Conservation (phyloP, 805 yeast genomes). For the Lipomyces kockii region DNA sequence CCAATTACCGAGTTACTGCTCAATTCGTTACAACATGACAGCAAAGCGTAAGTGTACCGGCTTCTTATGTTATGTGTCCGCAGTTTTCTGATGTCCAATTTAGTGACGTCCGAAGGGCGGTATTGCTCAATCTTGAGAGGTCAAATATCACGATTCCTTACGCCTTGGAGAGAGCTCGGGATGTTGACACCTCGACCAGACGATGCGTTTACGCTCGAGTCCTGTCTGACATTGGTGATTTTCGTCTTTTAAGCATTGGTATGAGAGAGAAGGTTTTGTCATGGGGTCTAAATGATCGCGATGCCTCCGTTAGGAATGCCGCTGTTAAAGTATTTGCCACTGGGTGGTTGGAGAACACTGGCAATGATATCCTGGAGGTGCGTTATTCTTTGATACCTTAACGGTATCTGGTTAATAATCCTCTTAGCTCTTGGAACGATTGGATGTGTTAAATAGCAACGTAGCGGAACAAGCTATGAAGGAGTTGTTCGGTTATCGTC, state of each 20-base stretch:
- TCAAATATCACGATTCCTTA: conserved; percentile 57
- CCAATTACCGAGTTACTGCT: conserved; percentile 55
- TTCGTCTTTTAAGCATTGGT: conserved; percentile 57
- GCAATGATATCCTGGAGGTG: conserved; percentile 67
- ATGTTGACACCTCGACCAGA: conserved; percentile 71
- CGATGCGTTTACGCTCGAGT: conserved; percentile 71
- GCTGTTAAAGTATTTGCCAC: conserved; percentile 70
- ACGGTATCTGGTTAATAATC: not conserved
- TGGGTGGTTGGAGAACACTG: conserved; percentile 71
- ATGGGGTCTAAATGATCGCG: conserved; percentile 91
- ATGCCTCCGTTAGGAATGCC: conserved; percentile 69
- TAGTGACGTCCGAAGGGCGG: conserved; percentile 86
- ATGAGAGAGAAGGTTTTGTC: conserved; percentile 68
- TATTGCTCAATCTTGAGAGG: conserved; percentile 70
- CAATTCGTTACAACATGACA: conserved; percentile 70
- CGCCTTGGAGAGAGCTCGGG: conserved; percentile 81
- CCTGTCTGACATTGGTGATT: conserved; percentile 68
- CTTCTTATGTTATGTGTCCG: not conserved
- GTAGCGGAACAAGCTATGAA: conserved; percentile 71
- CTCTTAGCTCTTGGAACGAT: conserved; percentile 58
- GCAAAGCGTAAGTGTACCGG: conserved; percentile 51
- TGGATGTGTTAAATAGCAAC: conserved; percentile 70
- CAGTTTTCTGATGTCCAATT: not conserved
- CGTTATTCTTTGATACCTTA: not conserved
- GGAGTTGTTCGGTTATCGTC: conserved; percentile 62